phyloP scores from a whole-genome alignment of 257 asterid genomes.

The Nicotiana sylvestris region DNA sequence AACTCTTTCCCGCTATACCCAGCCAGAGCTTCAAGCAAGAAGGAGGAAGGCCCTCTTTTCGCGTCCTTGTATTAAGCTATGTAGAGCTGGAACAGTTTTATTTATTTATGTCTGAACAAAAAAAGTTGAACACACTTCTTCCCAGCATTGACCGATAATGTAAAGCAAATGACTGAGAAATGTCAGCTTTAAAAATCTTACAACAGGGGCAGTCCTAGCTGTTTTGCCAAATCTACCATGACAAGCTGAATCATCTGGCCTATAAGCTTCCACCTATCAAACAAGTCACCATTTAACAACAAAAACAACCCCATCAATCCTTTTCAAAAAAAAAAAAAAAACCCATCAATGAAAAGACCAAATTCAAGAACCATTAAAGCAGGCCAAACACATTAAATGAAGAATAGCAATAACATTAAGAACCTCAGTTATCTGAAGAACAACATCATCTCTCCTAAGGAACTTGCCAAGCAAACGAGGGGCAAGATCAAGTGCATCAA shows the following conservation, averaged over 20 bases:
- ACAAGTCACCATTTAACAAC: constrained; percentile 12
- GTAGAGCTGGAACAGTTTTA: neutral
- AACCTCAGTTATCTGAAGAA: constrained; percentile 93
- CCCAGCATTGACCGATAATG: neutral
- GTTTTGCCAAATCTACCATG: constrained; percentile 89
- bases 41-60: too few species aligned
- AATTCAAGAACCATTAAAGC: neutral
- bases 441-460: constrained; percentile 72
- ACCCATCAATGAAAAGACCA: neutral
- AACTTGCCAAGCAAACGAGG: constrained; percentile 88
- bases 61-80: too few species aligned
- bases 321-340: neutral
- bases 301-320: constrained; percentile 5
- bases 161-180: neutral
- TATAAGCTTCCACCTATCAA: constrained; percentile 89
- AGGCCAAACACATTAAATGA: neutral
- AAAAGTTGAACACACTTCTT: neutral
- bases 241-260: constrained; percentile 94
- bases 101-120: neutral
- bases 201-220: constrained; percentile 92
- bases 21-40: too few species aligned
- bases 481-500: constrained; percentile 96
- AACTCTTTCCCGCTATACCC: too few species aligned
- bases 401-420: neutral
- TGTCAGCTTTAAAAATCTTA: constrained; percentile 24